Conservation (phyloP, 2,329 filamentous ascomycete species). For the Coniochaeta ligniaria region DNA sequence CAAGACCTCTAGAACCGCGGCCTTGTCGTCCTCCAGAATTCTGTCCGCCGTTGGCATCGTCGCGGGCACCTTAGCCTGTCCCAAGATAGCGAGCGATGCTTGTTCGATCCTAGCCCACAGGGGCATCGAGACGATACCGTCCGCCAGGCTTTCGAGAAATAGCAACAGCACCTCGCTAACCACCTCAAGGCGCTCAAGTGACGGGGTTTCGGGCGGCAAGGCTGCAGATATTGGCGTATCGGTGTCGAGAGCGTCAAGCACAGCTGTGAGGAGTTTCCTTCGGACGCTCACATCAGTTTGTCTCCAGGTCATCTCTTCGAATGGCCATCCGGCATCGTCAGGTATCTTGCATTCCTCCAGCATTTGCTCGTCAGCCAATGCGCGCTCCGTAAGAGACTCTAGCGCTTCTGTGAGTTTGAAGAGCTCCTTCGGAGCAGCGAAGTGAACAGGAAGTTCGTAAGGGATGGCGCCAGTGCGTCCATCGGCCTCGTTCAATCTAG, state of each 20-base stretch:
- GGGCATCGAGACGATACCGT: conserved; percentile 66
- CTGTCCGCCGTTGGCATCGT: conserved; percentile 21
- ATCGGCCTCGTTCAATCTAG: conserved; percentile 23
- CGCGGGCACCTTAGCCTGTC: conserved; percentile 28
- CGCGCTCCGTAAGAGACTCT: conserved; percentile 47
- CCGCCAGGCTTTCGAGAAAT: conserved; percentile 68
- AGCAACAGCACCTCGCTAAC: conserved; percentile 63
- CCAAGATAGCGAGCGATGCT: conserved; percentile 22
- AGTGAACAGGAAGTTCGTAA: conserved; percentile 53
- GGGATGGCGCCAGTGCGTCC: conserved; percentile 39
- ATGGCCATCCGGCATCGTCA: conserved; percentile 52
- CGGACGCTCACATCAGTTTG: conserved; percentile 17
- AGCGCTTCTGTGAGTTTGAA: conserved; percentile 83
- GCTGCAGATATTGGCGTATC: conserved; percentile 54
- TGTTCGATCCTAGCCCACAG: conserved; percentile 66
- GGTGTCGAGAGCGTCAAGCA: conserved; percentile 66
- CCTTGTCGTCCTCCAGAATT: conserved; percentile 36
- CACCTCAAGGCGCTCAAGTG: conserved; percentile 65
- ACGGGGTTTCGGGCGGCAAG: conserved; percentile 56
- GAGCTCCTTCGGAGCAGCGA: conserved; percentile 80
- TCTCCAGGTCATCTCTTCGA: conserved; percentile 34
- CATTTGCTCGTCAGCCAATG: conserved; percentile 55
- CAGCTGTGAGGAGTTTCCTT: conserved; percentile 20
- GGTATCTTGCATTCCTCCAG: conserved; percentile 46
- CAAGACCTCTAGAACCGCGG: conserved; percentile 63